Conservation (phyloP, 2,329 filamentous ascomycete genomes). For the Fusarium napiforme region DNA sequence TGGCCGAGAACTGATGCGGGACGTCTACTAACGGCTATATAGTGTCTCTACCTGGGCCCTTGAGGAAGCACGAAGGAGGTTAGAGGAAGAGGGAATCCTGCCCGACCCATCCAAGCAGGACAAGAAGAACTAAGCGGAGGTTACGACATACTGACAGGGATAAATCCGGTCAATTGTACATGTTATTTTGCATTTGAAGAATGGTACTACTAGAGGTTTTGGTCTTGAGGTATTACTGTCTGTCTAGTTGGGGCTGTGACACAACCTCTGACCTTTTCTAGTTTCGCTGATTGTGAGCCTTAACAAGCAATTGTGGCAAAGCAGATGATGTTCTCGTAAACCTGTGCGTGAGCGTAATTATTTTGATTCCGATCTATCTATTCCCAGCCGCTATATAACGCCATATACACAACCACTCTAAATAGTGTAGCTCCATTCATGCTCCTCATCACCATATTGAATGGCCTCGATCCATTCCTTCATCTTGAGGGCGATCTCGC, state of each 20-base stretch:
- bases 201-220: conserved; percentile 46
- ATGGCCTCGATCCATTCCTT: conserved; percentile 97
- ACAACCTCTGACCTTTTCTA: conserved; percentile 5
- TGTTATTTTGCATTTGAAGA: conserved; percentile 38
- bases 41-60: conserved; percentile 99
- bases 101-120: conserved; percentile 75
- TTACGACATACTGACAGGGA: conserved; percentile 21
- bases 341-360: conserved; percentile 24
- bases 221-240: conserved; percentile 23
- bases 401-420: conserved; percentile 24
- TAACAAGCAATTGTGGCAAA: conserved; percentile 30
- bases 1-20: conserved; percentile 18
- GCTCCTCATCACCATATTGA: conserved; percentile 93
- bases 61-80: conserved; percentile 92
- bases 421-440: conserved; percentile 82
- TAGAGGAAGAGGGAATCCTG: conserved; percentile 95
- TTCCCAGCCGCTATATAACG: conserved; percentile 31
- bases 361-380: conserved; percentile 29
- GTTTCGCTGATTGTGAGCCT: conserved; percentile 25
- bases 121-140: conserved; percentile 59
- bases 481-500: conserved; percentile 85
- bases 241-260: conserved; percentile 25
- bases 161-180: conserved; percentile 34
- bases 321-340: conserved; percentile 5
- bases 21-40: conserved; percentile 43